A percentile compares a stretch with the other conserved stretches of the same genome.
These are phyloP conservation scores for Phyllosticta capitalensis DNA, from an alignment of 2,329 filamentous ascomycete genomes.

Conservation along the genomic window DNA sequence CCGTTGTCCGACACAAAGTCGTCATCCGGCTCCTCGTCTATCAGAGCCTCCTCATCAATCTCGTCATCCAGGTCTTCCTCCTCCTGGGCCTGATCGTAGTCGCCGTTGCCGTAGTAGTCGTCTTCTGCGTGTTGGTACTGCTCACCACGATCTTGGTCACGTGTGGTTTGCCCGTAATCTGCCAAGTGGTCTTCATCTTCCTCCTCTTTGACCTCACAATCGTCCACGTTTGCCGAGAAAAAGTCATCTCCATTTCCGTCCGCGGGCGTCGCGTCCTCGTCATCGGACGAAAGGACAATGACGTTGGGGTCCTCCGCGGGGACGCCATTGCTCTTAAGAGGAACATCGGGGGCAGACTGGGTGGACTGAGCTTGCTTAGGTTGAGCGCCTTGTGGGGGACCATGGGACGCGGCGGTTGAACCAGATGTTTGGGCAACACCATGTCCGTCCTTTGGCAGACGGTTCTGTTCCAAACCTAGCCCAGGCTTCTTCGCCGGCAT, in stretches of 20 bases:
- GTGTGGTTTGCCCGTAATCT: not conserved
- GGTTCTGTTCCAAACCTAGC: not conserved
- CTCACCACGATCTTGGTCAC: not conserved
- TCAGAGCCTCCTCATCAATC: not conserved
- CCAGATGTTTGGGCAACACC: not conserved
- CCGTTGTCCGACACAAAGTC: not conserved
- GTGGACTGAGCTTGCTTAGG: not conserved
- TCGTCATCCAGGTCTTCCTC: not conserved
- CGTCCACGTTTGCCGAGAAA: not conserved
- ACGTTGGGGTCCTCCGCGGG: not conserved
- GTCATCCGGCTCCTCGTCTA: not conserved
- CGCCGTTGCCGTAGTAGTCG: not conserved
- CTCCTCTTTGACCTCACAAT: not conserved
- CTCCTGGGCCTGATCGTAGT: not conserved
- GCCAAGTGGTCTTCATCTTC: not conserved
- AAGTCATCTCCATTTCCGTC: not conserved
- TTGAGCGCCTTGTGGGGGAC: not conserved
- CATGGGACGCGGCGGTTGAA: not conserved
- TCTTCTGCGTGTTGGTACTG: no score
- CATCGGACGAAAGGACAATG: constrained; percentile 7
- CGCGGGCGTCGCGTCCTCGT: not conserved
- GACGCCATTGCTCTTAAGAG: not conserved
- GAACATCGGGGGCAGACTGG: not conserved
- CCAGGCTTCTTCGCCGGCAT: not conserved
- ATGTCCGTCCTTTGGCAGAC: not conserved